Evolutionary conservation across 805 yeast genomes (phyloP).

Genomic region (Ogataea wickerhamii): DNA sequence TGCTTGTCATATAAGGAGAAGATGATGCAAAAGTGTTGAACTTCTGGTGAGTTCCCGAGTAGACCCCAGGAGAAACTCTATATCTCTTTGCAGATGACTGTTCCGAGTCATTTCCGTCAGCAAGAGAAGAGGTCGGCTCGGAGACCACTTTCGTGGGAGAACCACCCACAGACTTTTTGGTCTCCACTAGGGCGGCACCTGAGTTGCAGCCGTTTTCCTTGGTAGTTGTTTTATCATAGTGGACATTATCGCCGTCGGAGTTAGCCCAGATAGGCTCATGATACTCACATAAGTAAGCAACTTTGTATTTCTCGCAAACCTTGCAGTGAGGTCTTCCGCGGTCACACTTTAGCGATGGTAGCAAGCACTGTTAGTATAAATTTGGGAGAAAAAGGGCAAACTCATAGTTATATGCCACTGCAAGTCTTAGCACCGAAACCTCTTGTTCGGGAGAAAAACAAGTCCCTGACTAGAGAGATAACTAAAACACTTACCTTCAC

Average conservation of each 20-base stretch:
- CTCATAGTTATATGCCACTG: too few relatives aligned
- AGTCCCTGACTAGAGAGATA: neutral
- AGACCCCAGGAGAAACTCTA: conserved; percentile 1
- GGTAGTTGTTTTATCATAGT: neutral
- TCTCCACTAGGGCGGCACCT: neutral
- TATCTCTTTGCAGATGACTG: conserved; percentile 4
- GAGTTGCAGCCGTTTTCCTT: neutral
- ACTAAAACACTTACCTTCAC: conserved; percentile 35
- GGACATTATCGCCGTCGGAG: conserved; percentile 13
- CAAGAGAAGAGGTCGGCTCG: neutral
- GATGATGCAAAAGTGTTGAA: conserved; percentile 13
- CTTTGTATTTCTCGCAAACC: conserved; percentile 30
- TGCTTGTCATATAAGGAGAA: conserved; percentile 14
- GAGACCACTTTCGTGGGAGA: neutral
- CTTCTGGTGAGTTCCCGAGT: conserved; percentile 5
- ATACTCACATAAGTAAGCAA: conserved; percentile 29
- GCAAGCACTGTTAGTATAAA: neutral
- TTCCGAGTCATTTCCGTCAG: conserved; percentile 1
- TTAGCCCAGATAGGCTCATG: conserved; percentile 31
- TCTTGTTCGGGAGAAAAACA: too few relatives aligned
- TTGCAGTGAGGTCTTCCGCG: conserved; percentile 33
- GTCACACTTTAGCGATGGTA: conserved; percentile 34
- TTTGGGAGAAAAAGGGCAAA: too few relatives aligned
- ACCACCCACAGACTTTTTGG: neutral
- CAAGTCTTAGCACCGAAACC: too few relatives aligned